These are phyloP conservation scores for Corynascus novoguineensis DNA, from an alignment of 495 filamentous ascomycete species.

Conservation along the genomic window DNA sequence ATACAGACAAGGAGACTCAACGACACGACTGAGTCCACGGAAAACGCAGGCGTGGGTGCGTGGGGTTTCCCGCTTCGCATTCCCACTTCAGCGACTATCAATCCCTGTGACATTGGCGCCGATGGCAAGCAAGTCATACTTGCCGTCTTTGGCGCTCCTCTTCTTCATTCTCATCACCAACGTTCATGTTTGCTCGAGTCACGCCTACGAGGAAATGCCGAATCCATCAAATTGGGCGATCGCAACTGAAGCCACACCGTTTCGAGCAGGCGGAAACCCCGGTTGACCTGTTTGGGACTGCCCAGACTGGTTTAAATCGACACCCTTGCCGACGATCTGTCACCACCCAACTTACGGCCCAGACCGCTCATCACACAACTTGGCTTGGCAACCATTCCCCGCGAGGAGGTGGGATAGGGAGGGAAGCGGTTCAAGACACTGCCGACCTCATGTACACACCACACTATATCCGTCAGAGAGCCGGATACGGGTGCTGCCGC, in stretches of 20 bases:
- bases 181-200: neutral
- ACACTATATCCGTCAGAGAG: too few relatives aligned
- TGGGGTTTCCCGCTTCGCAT: neutral
- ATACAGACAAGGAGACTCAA: too few relatives aligned
- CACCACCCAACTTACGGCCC: neutral
- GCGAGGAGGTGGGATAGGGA: neutral
- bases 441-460: neutral
- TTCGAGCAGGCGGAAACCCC: neutral
- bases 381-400: neutral
- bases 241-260: neutral
- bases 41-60: neutral
- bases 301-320: neutral
- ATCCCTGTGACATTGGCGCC: neutral
- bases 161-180: neutral
- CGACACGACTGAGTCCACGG: neutral
- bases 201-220: neutral
- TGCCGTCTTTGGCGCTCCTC: neutral
- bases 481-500: neutral
- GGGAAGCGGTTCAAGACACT: neutral
- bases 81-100: neutral
- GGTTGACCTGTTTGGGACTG: slow-evolving; percentile 6
- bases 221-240: neutral
- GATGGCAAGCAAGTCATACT: neutral
- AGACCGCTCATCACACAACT: slow-evolving; percentile 4
- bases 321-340: neutral